Conservation (phyloP, 2,329 filamentous ascomycete genomes). For the Chaetomiaceae sp. region DNA sequence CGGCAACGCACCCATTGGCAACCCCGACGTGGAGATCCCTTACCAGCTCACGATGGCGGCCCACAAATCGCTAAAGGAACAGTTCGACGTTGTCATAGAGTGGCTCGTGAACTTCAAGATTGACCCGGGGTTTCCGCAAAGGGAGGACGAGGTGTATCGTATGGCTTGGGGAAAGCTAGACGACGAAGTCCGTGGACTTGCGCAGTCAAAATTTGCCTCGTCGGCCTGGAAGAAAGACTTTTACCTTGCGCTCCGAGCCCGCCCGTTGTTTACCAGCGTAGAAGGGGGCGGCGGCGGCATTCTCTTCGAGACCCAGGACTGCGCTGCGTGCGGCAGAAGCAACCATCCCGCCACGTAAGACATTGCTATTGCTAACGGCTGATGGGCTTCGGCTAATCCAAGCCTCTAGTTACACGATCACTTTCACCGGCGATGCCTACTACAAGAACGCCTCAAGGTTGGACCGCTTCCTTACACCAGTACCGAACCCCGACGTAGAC, state of each 20-base stretch:
- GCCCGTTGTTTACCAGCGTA: conserved; percentile 54
- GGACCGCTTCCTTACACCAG: conserved; percentile 47
- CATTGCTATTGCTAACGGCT: too few species aligned
- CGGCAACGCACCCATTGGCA: conserved; percentile 45
- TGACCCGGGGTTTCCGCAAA: conserved; percentile 59
- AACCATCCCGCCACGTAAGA: conserved; percentile 61
- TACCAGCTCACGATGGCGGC: conserved; percentile 62
- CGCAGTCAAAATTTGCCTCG: conserved; percentile 65
- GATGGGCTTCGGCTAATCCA: neutral
- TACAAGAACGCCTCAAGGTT: conserved; percentile 39
- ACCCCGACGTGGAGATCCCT: conserved; percentile 53
- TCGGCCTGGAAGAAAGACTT: conserved; percentile 65
- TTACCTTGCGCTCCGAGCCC: conserved; percentile 55
- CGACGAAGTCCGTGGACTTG: conserved; percentile 61
- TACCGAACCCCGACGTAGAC: conserved; percentile 36
- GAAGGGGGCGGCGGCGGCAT: conserved; percentile 33
- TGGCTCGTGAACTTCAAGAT: conserved; percentile 79
- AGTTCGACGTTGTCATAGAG: conserved; percentile 68
- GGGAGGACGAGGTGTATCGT: conserved; percentile 56
- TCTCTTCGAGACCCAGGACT: conserved; percentile 37
- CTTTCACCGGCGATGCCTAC: conserved; percentile 62
- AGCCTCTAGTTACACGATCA: conserved; percentile 31
- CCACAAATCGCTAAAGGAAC: conserved; percentile 61
- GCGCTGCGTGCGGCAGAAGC: conserved; percentile 65
- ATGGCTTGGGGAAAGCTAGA: conserved; percentile 66